Evolutionary conservation across 441 rosid genomes (phyloP).

Genomic region (Kokia cookei): DNA sequence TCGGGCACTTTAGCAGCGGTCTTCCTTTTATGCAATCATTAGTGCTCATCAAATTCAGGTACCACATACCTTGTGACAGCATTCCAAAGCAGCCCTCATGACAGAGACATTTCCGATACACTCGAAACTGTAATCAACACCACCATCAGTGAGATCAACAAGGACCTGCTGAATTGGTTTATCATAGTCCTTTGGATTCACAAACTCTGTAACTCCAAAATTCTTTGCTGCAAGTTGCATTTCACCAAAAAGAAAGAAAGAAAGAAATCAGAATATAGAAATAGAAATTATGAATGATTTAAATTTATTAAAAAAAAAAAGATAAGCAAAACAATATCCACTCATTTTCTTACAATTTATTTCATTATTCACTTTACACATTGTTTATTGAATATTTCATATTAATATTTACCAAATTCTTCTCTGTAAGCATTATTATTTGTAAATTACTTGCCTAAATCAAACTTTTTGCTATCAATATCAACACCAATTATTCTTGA

Average conservation of each 20-base stretch:
- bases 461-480: slow-evolving; percentile 74
- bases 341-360: neutral
- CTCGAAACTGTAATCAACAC: slow-evolving; percentile 96
- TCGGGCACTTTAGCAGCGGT: slow-evolving; percentile 2
- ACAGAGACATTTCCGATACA: slow-evolving; percentile 91
- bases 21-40: neutral
- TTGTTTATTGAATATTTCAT: neutral
- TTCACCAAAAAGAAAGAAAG: neutral
- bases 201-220: slow-evolving; percentile 92
- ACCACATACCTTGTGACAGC: slow-evolving; percentile 83
- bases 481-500: slow-evolving; percentile 87
- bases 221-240: slow-evolving; percentile 59
- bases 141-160: slow-evolving; percentile 90
- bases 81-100: slow-evolving; percentile 94
- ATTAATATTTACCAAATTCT: neutral
- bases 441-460: slow-evolving; percentile 36
- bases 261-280: neutral
- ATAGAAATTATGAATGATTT: neutral
- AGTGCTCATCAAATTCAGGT: neutral
- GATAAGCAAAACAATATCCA: neutral
- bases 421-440: neutral
- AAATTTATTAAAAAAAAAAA: too few species aligned
- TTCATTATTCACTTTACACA: neutral
- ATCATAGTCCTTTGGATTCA: slow-evolving; percentile 90
- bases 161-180: slow-evolving; percentile 89